A percentile compares a stretch with the other conserved stretches of the same genome.
These are phyloP conservation scores for Fusarium virguliforme DNA, from an alignment of 2,329 filamentous ascomycete genomes.

Conservation along the genomic window DNA sequence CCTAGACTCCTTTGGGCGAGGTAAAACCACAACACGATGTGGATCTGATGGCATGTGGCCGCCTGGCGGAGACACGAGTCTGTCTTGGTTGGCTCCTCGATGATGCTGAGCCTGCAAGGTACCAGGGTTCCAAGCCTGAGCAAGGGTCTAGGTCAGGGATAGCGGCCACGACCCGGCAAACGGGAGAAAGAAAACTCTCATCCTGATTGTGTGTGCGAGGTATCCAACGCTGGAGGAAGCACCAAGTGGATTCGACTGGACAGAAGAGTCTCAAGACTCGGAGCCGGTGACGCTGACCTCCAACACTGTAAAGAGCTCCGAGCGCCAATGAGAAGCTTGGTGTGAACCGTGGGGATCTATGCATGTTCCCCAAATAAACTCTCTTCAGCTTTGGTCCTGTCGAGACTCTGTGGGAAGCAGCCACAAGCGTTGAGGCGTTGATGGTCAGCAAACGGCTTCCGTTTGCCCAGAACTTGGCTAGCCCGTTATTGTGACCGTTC, in stretches of 20 bases:
- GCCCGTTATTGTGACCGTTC: conserved; percentile 11
- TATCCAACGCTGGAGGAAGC: conserved; percentile 11
- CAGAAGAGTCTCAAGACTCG: conserved; percentile 18
- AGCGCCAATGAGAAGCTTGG: conserved; percentile 21
- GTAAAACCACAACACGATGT: conserved; percentile 47
- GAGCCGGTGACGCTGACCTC: conserved; percentile 34
- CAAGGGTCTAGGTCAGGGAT: conserved; percentile 49
- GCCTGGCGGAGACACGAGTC: conserved; percentile 34
- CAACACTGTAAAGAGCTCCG: conserved; percentile 21
- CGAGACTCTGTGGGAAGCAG: conserved; percentile 34
- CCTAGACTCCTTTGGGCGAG: conserved; percentile 46
- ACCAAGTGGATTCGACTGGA: conserved; percentile 15
- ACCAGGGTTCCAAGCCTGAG: conserved; percentile 35
- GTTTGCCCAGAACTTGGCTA: background rate
- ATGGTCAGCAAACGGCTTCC: conserved; percentile 21
- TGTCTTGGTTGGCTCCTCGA: conserved; percentile 44
- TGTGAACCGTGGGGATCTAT: conserved; percentile 16
- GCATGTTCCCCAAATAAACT: conserved; percentile 8
- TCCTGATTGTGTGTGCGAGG: conserved; percentile 17
- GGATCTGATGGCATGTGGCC: conserved; percentile 46
- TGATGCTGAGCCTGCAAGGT: conserved; percentile 48
- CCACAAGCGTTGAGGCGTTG: conserved; percentile 44
- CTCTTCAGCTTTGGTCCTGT: conserved; percentile 13
- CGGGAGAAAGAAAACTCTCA: conserved; percentile 26
- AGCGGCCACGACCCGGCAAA: conserved; percentile 34